Base-by-base conservation (phyloP, 345 rosid genomes). In the Brassica nigra region DNA sequence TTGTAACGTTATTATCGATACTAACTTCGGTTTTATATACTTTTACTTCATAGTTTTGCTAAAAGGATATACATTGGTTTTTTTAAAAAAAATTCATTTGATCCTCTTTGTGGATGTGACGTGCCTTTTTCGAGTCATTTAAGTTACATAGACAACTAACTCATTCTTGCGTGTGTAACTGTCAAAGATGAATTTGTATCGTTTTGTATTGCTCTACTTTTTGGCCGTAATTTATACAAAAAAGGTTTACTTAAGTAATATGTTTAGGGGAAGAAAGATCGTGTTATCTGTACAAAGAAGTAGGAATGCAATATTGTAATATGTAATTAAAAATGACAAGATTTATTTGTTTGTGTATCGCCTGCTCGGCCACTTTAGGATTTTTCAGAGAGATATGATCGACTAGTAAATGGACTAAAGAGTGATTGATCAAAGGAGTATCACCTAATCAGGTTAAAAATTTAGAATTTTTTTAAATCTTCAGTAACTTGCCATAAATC, bases 21-120 rank as follows among this genome's bases (percentile, higher is more conserved):
- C 52, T 87, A 33, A 66, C 79, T 36, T 87, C 81, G 3, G 54
- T 87, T 78, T 67, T 89, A 77, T 77, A 81, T 69, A 82, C 33
- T 80, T 81, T 83, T 62, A 36, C 72, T 27, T 81, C 76, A 76
- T 89, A 85, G 83, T 49, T 66, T 55, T 55, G 65, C 57, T 65
- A 37, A 61, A 5, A 61, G 29, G 30, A 34, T 10, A n/a, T n/a
- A 1, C 1, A 4, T 42, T 59, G 37, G 8, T 42, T 47, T 49
- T 71, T 4, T 49, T 62, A 74, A 70, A 23, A 23, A 23, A 23
- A 23, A 39, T 74, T 80, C 75, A 63, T 75, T 75, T 66, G 69
- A 66, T 36, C 66, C 33, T 59, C 33, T 68, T 74, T 68, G 70
- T 74, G 57, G 52, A 33, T 79, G 30, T 44, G 42, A 59, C 20